A percentile compares a stretch with the other conserved stretches of the same genome.
Conservation (phyloP, 73 alveolate species). For the Paramecium biaurelia region DNA sequence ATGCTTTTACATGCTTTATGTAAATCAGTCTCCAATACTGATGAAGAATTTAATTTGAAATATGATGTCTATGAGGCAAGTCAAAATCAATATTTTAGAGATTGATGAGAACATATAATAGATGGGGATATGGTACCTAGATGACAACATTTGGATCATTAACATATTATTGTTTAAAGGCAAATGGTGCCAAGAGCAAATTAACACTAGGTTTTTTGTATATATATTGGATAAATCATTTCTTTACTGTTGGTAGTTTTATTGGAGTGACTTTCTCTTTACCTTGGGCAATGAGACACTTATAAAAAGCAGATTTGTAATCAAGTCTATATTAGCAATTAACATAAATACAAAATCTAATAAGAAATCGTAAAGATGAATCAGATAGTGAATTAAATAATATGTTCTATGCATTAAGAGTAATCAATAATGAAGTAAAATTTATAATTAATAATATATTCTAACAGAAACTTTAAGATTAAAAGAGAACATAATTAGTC, state of each 20-base stretch:
- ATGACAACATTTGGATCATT: not conserved
- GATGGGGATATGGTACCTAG: constrained; percentile 35
- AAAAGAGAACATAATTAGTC: no score
- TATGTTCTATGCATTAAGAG: not conserved
- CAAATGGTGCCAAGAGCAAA: not conserved
- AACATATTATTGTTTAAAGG: not conserved
- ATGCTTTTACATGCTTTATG: not conserved
- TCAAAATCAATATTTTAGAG: not conserved
- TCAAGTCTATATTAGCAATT: not conserved
- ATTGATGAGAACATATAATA: not conserved
- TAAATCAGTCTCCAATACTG: not conserved
- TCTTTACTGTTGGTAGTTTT: not conserved
- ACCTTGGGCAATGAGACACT: not conserved
- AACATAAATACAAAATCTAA: not conserved
- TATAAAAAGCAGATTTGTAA: not conserved
- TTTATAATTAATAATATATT: no score
- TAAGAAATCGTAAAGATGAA: not conserved
- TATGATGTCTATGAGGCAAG: not conserved
- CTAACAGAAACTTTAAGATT: no score
- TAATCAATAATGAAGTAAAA: not conserved
- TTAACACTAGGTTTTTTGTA: not conserved
- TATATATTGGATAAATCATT: constrained; percentile 44
- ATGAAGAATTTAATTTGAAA: not conserved
- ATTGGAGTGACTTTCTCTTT: not conserved
- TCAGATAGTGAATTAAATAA: constrained; percentile 11